Evolutionary conservation across 2,329 filamentous ascomycete genomes (phyloP).

Genomic region (Penicillium hordei): DNA sequence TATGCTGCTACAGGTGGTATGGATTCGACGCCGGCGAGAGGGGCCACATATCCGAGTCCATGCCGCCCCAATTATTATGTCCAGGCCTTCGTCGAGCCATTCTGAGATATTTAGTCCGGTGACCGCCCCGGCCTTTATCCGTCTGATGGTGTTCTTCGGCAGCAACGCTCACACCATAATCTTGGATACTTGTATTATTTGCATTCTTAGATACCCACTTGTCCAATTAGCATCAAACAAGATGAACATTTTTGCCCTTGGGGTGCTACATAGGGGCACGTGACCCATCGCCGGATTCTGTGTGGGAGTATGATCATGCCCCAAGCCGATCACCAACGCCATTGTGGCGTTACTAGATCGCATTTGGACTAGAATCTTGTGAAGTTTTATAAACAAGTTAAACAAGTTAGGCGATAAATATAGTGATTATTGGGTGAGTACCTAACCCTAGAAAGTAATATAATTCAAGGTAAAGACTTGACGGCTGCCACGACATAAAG

Average conservation of each 20-base stretch:
- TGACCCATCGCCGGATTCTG: constrained; percentile 4
- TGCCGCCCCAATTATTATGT: neutral
- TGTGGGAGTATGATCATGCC: neutral
- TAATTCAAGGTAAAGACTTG: neutral
- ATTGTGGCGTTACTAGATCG: constrained; percentile 3
- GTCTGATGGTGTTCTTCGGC: neutral
- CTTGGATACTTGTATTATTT: constrained; percentile 9
- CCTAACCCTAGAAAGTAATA: neutral
- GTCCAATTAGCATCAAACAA: constrained; percentile 7
- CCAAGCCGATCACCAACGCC: neutral
- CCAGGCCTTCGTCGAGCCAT: neutral
- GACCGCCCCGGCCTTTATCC: neutral
- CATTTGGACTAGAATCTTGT: neutral
- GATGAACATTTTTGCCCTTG: neutral
- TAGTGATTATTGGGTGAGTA: neutral
- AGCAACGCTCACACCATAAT: neutral
- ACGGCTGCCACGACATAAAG: neutral
- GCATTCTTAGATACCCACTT: constrained; percentile 22
- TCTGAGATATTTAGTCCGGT: neutral
- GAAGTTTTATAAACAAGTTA: neutral
- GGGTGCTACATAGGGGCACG: neutral
- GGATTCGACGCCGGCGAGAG: neutral
- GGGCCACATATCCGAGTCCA: neutral
- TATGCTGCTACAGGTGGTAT: neutral
- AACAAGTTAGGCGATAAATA: neutral